These are phyloP conservation scores for Aristolochia californica DNA, from an alignment of 164 flowering plant genomes.

Conservation along the genomic window DNA sequence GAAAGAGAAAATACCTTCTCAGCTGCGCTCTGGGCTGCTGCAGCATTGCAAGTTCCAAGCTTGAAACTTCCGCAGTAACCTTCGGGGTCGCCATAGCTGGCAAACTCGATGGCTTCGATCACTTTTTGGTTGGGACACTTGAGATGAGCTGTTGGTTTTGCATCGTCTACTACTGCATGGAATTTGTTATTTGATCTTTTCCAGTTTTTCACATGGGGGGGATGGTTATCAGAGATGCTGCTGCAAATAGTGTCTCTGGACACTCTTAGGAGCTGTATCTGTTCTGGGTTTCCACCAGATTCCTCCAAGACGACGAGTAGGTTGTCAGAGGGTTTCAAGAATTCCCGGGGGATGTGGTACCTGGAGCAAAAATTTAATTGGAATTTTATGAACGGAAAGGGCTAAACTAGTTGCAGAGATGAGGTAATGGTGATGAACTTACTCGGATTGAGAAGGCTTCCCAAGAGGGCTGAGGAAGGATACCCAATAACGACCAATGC, in stretches of 20 bases:
- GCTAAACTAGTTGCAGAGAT: no score
- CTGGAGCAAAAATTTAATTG: slow-evolving; percentile 17
- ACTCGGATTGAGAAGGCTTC: slow-evolving; percentile 64
- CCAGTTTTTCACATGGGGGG: slow-evolving; percentile 51
- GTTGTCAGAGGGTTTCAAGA: slow-evolving; percentile 56
- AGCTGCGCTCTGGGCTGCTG: slow-evolving; percentile 27
- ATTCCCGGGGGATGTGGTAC: slow-evolving; percentile 77
- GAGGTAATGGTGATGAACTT: slow-evolving; percentile 15
- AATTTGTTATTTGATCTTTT: slow-evolving; percentile 24
- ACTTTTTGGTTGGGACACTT: slow-evolving; percentile 46
- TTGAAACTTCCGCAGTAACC: slow-evolving; percentile 56
- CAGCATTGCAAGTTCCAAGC: slow-evolving; percentile 38
- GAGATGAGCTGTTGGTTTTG: slow-evolving; percentile 28
- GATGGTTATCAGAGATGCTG: slow-evolving; percentile 32
- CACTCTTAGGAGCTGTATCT: slow-evolving; percentile 28
- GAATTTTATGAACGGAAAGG: no score
- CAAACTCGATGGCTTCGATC: slow-evolving; percentile 46
- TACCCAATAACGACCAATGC: slow-evolving; percentile 82
- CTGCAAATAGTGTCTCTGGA: slow-evolving; percentile 70
- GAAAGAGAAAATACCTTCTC: slow-evolving; percentile 35
- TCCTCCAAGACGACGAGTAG: slow-evolving; percentile 79
- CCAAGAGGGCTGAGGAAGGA: slow-evolving; percentile 47
- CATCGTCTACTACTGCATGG: slow-evolving; percentile 21
- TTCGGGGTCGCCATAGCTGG: slow-evolving; percentile 57
- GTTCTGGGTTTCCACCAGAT: slow-evolving; percentile 36